phyloP scores from a whole-genome alignment of 495 filamentous ascomycete genomes.

The Hypomontagnella monticulosa region DNA sequence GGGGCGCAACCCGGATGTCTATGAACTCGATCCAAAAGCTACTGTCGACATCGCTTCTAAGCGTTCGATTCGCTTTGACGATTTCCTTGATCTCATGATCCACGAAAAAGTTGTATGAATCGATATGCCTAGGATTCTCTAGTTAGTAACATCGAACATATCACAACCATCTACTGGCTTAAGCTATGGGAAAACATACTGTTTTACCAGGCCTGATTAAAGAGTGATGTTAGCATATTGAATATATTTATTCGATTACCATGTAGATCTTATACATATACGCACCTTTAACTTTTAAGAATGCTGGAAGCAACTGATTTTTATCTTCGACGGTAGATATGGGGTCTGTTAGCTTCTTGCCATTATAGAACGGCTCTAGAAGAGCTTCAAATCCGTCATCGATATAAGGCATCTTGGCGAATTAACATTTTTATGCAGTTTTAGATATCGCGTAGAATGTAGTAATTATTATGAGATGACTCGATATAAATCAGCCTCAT shows the following conservation, averaged over 20 bases:
- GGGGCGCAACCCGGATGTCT: conserved; percentile 83
- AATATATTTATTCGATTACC: conserved; percentile 8
- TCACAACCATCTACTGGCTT: not conserved
- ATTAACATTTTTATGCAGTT: conserved; percentile 20
- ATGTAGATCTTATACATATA: conserved; percentile 29
- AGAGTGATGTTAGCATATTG: conserved; percentile 35
- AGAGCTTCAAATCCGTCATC: conserved; percentile 82
- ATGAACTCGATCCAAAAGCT: conserved; percentile 89
- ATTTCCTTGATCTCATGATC: conserved; percentile 97
- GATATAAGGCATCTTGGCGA: conserved; percentile 53
- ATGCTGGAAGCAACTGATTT: conserved; percentile 95
- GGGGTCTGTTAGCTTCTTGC: conserved; percentile 89
- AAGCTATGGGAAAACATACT: conserved; percentile 52
- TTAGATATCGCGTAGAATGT: conserved; percentile 6
- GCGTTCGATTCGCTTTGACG: conserved; percentile 82
- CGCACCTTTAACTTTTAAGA: conserved; percentile 90
- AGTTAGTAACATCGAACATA: conserved; percentile 27
- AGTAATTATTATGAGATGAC: conserved; percentile 30
- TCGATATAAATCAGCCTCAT: conserved; percentile 22
- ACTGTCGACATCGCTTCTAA: conserved; percentile 87
- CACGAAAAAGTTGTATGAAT: conserved; percentile 98
- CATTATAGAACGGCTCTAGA: conserved; percentile 94
- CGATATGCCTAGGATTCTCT: conserved; percentile 73
- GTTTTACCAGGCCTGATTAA: conserved; percentile 76
- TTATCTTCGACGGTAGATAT: conserved; percentile 94